phyloP scores from a whole-genome alignment of 352 stramenopile genomes.

The Pythium phragmitis region DNA sequence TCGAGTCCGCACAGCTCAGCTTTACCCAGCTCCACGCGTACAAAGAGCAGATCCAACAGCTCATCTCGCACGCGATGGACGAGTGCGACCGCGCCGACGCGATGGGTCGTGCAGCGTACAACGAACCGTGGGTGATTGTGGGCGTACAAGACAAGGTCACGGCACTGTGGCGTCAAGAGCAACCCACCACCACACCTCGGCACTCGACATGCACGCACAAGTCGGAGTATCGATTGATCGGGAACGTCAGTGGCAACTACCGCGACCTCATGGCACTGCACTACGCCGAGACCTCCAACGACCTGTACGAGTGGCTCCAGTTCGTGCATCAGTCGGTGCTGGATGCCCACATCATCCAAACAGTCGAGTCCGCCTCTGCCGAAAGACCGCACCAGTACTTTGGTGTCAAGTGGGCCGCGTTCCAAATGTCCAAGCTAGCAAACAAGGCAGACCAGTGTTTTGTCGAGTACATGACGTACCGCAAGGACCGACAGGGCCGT shows the following conservation, averaged over 20 bases:
- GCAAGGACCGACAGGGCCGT: constrained; percentile 49
- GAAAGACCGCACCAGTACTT: constrained; percentile 50
- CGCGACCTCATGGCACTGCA: constrained; percentile 64
- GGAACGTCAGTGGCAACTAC: constrained; percentile 61
- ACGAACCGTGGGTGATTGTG: constrained; percentile 14
- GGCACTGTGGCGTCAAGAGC: constrained; percentile 1
- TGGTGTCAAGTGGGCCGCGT: constrained; percentile 81
- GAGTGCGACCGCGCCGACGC: constrained; percentile 23
- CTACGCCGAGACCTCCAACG: constrained; percentile 52
- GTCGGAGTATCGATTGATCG: constrained; percentile 50
- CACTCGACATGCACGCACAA: not conserved
- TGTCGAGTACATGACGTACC: constrained; percentile 77
- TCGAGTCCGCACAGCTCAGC: constrained; percentile 4
- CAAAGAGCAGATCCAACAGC: constrained; percentile 8
- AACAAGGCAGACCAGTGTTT: constrained; percentile 70
- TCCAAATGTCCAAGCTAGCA: constrained; percentile 54
- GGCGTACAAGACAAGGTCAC: constrained; percentile 13
- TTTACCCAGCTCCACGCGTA: constrained; percentile 1
- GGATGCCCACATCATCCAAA: constrained; percentile 67
- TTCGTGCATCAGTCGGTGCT: constrained; percentile 64
- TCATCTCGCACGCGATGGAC: constrained; percentile 1
- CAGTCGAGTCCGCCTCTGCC: constrained; percentile 59
- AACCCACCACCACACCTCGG: not conserved
- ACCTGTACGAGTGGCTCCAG: constrained; percentile 71
- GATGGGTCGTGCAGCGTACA: constrained; percentile 8